phyloP scores from a whole-genome alignment of 2,329 filamentous ascomycete species.

The Fusarium cyanostomum region DNA sequence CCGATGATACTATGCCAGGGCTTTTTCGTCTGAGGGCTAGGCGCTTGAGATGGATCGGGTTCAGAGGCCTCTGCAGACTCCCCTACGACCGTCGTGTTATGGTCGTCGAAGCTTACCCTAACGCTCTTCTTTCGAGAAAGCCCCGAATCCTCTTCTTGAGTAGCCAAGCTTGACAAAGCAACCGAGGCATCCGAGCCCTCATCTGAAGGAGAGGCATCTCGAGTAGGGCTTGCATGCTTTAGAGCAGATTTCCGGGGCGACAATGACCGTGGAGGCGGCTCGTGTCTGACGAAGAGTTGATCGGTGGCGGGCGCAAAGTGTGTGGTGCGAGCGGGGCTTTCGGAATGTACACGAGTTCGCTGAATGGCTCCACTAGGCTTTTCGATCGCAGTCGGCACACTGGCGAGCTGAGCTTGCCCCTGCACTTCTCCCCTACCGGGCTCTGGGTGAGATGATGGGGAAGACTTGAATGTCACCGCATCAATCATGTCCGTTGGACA shows the following conservation, averaged over 20 bases:
- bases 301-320: conserved; percentile 71
- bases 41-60: conserved; percentile 51
- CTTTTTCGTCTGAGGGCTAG: conserved; percentile 52
- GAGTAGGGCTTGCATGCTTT: conserved; percentile 68
- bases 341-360: conserved; percentile 55
- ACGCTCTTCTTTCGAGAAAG: conserved; percentile 68
- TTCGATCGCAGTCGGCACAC: conserved; percentile 7
- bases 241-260: conserved; percentile 82
- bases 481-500: conserved; percentile 44
- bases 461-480: conserved; percentile 46
- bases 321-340: conserved; percentile 72
- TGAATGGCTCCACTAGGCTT: conserved; percentile 30
- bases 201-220: conserved; percentile 62
- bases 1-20: conserved; percentile 63
- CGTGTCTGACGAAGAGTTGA: conserved; percentile 68
- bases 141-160: conserved; percentile 49
- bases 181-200: conserved; percentile 57
- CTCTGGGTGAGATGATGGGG: conserved; percentile 6
- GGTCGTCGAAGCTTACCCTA: conserved; percentile 83
- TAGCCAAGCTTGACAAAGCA: conserved; percentile 38
- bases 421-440: conserved; percentile 6
- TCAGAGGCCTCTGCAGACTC: conserved; percentile 53
- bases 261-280: conserved; percentile 74
- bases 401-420: background rate
- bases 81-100: conserved; percentile 63